These are phyloP conservation scores for Murraya paniculata DNA, from an alignment of 345 rosid species.

Conservation along the genomic window DNA sequence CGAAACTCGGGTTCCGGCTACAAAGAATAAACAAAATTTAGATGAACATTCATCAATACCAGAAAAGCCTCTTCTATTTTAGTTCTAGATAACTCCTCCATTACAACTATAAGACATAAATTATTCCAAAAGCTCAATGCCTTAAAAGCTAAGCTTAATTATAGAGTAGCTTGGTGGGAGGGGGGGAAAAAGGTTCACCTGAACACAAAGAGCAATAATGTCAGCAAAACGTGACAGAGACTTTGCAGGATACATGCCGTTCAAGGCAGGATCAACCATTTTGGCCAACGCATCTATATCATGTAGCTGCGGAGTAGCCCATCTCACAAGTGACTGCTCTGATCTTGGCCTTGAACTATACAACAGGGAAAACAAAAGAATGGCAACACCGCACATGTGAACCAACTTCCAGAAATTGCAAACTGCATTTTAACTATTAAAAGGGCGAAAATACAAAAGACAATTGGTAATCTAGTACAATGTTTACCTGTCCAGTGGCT, in stretches of 20 bases:
- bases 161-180: background rate
- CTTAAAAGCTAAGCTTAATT: too few species aligned
- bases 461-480: background rate
- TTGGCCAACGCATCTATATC: slow-evolving; percentile 95
- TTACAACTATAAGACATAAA: background rate
- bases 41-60: background rate
- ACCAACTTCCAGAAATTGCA: background rate
- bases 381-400: background rate
- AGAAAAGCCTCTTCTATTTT: background rate
- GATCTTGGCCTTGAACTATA: slow-evolving; percentile 80
- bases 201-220: slow-evolving; percentile 94
- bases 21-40: background rate
- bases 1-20: slow-evolving; percentile 99
- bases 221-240: slow-evolving; percentile 97
- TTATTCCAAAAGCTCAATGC: background rate
- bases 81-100: background rate
- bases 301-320: slow-evolving; percentile 98
- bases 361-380: slow-evolving; percentile 3
- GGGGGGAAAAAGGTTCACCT: slow-evolving; percentile 43
- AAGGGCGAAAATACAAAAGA: slow-evolving; percentile 1
- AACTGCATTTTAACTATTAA: background rate
- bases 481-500: slow-evolving; percentile 93
- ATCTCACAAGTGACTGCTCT: slow-evolving; percentile 97
- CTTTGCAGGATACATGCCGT: slow-evolving; percentile 99
- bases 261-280: slow-evolving; percentile 93